These are phyloP conservation scores for Harrya chromipes DNA, from an alignment of 768 basidiomycete species.

Conservation along the genomic window DNA sequence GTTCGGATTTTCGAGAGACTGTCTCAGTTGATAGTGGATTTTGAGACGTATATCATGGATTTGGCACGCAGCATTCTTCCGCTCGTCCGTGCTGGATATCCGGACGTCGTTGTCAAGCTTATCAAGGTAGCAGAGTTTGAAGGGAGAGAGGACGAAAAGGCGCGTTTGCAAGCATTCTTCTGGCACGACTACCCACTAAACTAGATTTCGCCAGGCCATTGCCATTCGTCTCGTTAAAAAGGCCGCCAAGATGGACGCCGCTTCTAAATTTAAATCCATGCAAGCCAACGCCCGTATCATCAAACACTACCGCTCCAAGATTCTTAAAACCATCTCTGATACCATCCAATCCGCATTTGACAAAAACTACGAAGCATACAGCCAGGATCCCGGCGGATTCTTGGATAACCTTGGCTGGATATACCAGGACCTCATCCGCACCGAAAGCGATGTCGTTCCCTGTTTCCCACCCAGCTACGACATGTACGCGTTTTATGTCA, in stretches of 20 bases:
- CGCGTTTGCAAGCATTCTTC: conserved; percentile 24
- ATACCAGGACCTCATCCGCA: conserved; percentile 92
- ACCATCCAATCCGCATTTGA: conserved; percentile 75
- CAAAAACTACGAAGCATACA: conserved; percentile 57
- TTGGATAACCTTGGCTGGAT: conserved; percentile 83
- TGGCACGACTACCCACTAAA: background rate
- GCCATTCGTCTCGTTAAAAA: conserved; percentile 94
- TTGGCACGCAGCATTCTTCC: conserved; percentile 74
- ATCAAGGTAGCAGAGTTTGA: conserved; percentile 94
- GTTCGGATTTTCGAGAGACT: conserved; percentile 83
- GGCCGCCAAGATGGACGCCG: conserved; percentile 87
- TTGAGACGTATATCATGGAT: conserved; percentile 81
- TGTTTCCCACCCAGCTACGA: conserved; percentile 94
- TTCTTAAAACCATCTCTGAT: conserved; percentile 74
- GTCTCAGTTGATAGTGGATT: conserved; percentile 72
- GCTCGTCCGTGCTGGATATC: conserved; percentile 75
- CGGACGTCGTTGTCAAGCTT: conserved; percentile 86
- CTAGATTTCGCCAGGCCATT: conserved; percentile 60
- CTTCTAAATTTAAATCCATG: conserved; percentile 90
- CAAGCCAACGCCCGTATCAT: conserved; percentile 89
- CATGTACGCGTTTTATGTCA: conserved; percentile 77
- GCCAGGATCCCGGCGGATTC: conserved; percentile 67
- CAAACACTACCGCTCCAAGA: conserved; percentile 93
- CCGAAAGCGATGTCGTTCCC: conserved; percentile 84
- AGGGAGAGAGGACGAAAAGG: conserved; percentile 93